Percentiles rank a stretch among this genome's conserved stretches.
Evolutionary conservation across 2,329 filamentous ascomycete genomes (phyloP).

Genomic region (Ophiostoma tasmaniense): DNA sequence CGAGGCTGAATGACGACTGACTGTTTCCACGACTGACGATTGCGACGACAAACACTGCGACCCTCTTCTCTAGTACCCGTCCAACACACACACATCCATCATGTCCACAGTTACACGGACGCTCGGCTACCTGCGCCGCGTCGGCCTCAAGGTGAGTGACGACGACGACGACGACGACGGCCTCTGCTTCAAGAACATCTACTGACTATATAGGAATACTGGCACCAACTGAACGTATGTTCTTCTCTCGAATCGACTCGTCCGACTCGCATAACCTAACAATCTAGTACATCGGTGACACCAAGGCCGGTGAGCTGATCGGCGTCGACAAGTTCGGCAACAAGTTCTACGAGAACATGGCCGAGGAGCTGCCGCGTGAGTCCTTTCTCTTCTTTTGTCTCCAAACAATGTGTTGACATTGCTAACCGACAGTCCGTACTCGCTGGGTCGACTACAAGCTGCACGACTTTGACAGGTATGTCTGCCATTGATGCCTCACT

Average conservation of each 20-base stretch:
- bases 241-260: not conserved
- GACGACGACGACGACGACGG: not conserved
- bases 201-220: conserved; percentile 62
- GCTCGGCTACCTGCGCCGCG: conserved; percentile 73
- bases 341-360: conserved; percentile 93
- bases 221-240: conserved; percentile 86
- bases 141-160: conserved; percentile 69
- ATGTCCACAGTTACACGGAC: conserved; percentile 94
- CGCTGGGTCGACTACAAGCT: conserved; percentile 97
- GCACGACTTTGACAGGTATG: conserved; percentile 70
- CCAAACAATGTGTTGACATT: conserved; percentile 6
- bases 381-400: not conserved
- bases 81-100: conserved; percentile 11
- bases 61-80: not conserved
- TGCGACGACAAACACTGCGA: not conserved
- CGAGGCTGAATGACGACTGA: not conserved
- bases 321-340: conserved; percentile 87
- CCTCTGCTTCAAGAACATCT: not conserved
- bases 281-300: conserved; percentile 62
- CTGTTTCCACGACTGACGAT: not conserved
- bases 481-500: conserved; percentile 6
- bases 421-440: conserved; percentile 61
- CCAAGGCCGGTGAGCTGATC: conserved; percentile 82
- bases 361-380: conserved; percentile 87
- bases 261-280: not conserved